Conservation (phyloP, 1,284 basidiomycete species). For the Austroboletus olivaceoglutinosus region DNA sequence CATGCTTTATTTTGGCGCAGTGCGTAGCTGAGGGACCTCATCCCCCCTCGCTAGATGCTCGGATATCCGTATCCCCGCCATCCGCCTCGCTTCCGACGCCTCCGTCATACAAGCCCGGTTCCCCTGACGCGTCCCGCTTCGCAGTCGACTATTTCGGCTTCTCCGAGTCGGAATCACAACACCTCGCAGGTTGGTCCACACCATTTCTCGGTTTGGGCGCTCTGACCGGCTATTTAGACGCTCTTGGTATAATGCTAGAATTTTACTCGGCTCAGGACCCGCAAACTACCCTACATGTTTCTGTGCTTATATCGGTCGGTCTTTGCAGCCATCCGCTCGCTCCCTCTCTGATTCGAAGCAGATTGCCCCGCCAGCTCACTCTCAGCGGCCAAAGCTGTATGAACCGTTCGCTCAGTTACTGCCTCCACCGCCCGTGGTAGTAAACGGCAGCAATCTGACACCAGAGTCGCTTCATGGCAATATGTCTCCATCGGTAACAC, state of each 20-base stretch:
- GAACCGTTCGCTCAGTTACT: constrained; percentile 34
- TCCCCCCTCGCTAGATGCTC: constrained; percentile 67
- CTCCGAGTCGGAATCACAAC: constrained; percentile 51
- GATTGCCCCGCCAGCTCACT: constrained; percentile 30
- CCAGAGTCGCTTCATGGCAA: constrained; percentile 60
- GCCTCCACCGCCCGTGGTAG: constrained; percentile 24
- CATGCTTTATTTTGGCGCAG: constrained; percentile 74
- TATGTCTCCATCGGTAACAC: constrained; percentile 44
- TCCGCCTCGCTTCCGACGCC: constrained; percentile 69
- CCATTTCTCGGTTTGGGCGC: constrained; percentile 5
- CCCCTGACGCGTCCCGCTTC: constrained; percentile 65
- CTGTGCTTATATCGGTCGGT: constrained; percentile 51
- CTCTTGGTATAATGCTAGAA: constrained; percentile 63
- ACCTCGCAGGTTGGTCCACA: constrained; percentile 58
- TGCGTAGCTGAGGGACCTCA: constrained; percentile 66
- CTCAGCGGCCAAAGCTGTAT: constrained; percentile 25
- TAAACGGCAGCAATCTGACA: constrained; percentile 46
- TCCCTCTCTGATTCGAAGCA: constrained; percentile 9
- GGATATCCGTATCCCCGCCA: constrained; percentile 59
- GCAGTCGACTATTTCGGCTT: constrained; percentile 66
- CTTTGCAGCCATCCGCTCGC: constrained; percentile 2
- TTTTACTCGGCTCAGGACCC: constrained; percentile 67
- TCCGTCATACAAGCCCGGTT: constrained; percentile 68
- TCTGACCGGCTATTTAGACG: constrained; percentile 43
- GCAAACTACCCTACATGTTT: constrained; percentile 47